Conservation (phyloP, 1,284 basidiomycete genomes). For the Pseudozyma sp. region DNA sequence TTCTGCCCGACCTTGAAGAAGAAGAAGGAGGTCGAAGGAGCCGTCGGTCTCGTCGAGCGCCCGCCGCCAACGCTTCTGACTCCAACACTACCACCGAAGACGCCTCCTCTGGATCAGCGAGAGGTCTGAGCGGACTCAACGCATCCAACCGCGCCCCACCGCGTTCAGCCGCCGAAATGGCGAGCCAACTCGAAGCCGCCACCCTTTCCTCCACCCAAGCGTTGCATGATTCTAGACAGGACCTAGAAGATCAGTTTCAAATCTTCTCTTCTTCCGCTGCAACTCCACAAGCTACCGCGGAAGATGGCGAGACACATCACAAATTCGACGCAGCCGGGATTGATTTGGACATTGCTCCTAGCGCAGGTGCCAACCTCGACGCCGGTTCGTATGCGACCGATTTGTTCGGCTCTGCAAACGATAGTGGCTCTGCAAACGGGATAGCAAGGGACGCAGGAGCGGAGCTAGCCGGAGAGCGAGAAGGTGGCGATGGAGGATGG, state of each 20-base stretch:
- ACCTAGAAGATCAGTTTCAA: conserved; percentile 37
- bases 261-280: conserved; percentile 1
- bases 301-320: not conserved
- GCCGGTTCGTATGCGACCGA: too few relatives aligned
- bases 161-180: not conserved
- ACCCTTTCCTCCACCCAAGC: conserved; percentile 18
- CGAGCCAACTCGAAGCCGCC: conserved; percentile 21
- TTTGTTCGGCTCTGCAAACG: too few relatives aligned
- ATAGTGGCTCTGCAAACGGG: too few relatives aligned
- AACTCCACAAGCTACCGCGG: not conserved
- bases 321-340: not conserved
- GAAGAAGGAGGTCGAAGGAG: not conserved
- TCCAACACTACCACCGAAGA: too few relatives aligned
- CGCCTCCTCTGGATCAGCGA: not conserved
- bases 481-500: not conserved
- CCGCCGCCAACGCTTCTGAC: not conserved
- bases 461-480: too few relatives aligned
- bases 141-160: conserved; percentile 23
- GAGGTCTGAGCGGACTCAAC: not conserved
- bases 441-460: too few relatives aligned
- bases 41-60: conserved; percentile 2
- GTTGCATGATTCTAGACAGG: conserved; percentile 14
- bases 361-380: not conserved
- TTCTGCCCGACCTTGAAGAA: not conserved
- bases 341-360: not conserved